These are phyloP conservation scores for Metroxylon sagu DNA, from an alignment of 176 grass and related monocot species.

Conservation along the genomic window DNA sequence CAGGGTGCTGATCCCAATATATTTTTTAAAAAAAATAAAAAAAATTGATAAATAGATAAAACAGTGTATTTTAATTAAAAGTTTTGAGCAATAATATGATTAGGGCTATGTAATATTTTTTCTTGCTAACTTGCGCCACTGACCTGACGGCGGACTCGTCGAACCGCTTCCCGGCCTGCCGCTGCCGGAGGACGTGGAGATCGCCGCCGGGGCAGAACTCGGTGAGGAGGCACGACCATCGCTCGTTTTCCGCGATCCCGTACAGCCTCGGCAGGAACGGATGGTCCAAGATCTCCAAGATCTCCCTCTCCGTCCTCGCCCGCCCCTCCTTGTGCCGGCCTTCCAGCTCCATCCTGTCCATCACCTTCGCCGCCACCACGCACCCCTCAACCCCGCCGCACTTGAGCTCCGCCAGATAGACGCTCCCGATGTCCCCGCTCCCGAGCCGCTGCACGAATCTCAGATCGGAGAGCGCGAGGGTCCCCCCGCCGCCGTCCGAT, in stretches of 20 bases:
- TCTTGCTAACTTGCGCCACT: too few relatives aligned
- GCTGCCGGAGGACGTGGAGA: constrained; percentile 92
- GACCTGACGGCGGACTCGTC: constrained; percentile 77
- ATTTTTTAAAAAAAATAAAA: too few relatives aligned
- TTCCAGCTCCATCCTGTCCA: constrained; percentile 79
- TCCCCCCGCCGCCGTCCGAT: background rate
- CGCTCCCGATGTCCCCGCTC: constrained; percentile 86
- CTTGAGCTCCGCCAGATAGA: constrained; percentile 82
- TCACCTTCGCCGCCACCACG: constrained; percentile 87
- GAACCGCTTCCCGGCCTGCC: constrained; percentile 67
- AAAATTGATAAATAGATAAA: too few relatives aligned
- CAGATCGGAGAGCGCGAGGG: constrained; percentile 55
- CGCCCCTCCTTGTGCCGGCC: constrained; percentile 76
- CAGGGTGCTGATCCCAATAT: too few relatives aligned
- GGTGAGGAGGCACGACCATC: constrained; percentile 93
- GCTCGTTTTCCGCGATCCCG: constrained; percentile 63
- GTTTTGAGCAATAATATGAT: too few relatives aligned
- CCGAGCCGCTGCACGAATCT: constrained; percentile 72
- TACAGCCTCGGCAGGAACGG: constrained; percentile 79
- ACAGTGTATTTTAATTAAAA: too few relatives aligned
- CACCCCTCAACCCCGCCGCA: background rate
- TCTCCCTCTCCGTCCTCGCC: constrained; percentile 84
- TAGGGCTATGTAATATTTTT: too few relatives aligned
- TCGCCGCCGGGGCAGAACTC: constrained; percentile 99
- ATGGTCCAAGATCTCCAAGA: constrained; percentile 87